Evolutionary conservation across 2,329 filamentous ascomycete genomes (phyloP), one percentile per base, ranked within the genome.

Genomic region (Colletotrichum kahawae): DNA sequence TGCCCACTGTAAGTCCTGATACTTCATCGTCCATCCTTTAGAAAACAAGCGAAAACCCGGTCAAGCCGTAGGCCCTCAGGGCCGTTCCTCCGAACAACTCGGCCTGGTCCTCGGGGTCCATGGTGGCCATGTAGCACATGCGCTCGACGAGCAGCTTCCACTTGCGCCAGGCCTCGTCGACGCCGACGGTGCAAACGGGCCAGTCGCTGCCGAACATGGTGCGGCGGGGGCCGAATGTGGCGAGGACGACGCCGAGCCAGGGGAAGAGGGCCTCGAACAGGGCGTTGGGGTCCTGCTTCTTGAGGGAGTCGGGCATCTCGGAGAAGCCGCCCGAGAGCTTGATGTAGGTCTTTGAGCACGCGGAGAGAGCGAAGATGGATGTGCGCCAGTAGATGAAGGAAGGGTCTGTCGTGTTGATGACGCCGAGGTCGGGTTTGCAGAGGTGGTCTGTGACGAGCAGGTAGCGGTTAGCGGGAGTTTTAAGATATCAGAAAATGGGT

Each of bases 171-270:
- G 94, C 92, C 63, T 89, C 86, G 56, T 87, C 88, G 1, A 79
- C 70, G 78, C 83, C 79, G 38, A 95, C 86, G 77, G 95, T 96
- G 85, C 95, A 98, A 1, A 98, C 93, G 3, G 96, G 96, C 96
- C 96, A 98, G 83, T 98, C 95, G 77, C 94, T 96, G 29, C 93
- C 96, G 83, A 97, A 98, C 93, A 98, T 95, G 81, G 97, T 89
- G 77, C 95, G 89, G 27, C 87, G 82, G 0, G 93, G 85, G 2
- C 94, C 92, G 80, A 98, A 98, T 2, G 90, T 90, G 33, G 92
- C 90, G 67, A 97, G 90, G 1, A 96, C 86, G 67, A 93, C 90
- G 75, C 92, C 90, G 3, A 95, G 89, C 93, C 95, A 97, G 29
- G 93, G 92, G 74, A 90, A 87, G 24, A 94, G 87, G 54, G 89